phyloP scores from a whole-genome alignment of 1,139 yeast species.

The Kodamaea fungicola region DNA sequence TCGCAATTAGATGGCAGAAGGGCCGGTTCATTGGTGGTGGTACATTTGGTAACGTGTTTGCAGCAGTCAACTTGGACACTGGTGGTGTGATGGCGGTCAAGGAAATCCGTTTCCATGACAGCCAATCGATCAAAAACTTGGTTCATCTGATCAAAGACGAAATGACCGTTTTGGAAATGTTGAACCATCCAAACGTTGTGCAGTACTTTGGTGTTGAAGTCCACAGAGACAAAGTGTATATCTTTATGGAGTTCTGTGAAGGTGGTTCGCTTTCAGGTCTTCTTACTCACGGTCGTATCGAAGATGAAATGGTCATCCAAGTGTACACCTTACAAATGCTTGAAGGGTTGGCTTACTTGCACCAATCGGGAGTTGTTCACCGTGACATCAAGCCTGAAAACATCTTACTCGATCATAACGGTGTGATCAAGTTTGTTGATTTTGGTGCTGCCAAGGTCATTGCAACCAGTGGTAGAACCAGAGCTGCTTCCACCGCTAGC shows the following conservation, averaged over 20 bases:
- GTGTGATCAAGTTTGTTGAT: slow-evolving; percentile 92
- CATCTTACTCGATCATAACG: slow-evolving; percentile 83
- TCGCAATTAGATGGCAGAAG: slow-evolving; percentile 96
- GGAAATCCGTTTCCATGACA: slow-evolving; percentile 87
- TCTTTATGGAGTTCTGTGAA: slow-evolving; percentile 97
- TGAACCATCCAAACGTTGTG: slow-evolving; percentile 93
- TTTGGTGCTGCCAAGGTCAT: slow-evolving; percentile 97
- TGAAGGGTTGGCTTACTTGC: slow-evolving; percentile 93
- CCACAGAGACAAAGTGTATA: slow-evolving; percentile 90
- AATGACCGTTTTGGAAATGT: slow-evolving; percentile 93
- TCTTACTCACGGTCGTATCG: slow-evolving; percentile 82
- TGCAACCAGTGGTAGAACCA: slow-evolving; percentile 61
- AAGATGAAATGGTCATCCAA: slow-evolving; percentile 91
- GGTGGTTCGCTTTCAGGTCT: slow-evolving; percentile 90
- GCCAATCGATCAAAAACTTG: slow-evolving; percentile 78
- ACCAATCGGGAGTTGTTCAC: slow-evolving; percentile 94
- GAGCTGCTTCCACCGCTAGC: slow-evolving; percentile 19
- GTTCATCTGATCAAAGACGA: slow-evolving; percentile 91
- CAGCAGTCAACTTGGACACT: slow-evolving; percentile 88
- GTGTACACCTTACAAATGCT: slow-evolving; percentile 89
- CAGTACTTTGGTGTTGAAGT: slow-evolving; percentile 97
- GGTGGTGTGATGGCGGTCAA: slow-evolving; percentile 98
- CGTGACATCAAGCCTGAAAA: slow-evolving; percentile 97
- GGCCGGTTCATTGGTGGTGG: slow-evolving; percentile 95
- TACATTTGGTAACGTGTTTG: slow-evolving; percentile 90